phyloP scores from a whole-genome alignment of 768 basidiomycete genomes.

The Lentinula detonsa region DNA sequence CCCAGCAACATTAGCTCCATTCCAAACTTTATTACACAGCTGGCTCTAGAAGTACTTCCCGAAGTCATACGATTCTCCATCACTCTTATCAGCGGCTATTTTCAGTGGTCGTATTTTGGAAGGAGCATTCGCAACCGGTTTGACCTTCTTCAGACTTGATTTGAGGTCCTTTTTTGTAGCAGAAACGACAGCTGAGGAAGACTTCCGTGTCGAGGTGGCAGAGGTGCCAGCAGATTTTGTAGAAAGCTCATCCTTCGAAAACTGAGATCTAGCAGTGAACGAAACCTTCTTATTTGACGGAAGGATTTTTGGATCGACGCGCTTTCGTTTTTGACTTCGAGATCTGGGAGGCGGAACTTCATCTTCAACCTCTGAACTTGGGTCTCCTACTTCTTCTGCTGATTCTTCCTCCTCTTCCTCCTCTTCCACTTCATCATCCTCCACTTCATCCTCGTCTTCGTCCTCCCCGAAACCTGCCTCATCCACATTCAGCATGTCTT shows the following conservation, averaged over 20 bases:
- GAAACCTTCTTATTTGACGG: slow-evolving; percentile 48
- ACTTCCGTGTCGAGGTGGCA: background rate
- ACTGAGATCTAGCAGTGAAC: slow-evolving; percentile 30
- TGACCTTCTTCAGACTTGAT: slow-evolving; percentile 10
- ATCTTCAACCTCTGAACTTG: slow-evolving; percentile 32
- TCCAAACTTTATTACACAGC: background rate
- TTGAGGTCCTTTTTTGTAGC: background rate
- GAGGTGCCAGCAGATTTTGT: background rate
- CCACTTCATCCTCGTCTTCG: slow-evolving; percentile 29
- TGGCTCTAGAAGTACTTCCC: slow-evolving; percentile 42
- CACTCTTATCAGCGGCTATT: slow-evolving; percentile 12
- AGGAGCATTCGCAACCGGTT: slow-evolving; percentile 32
- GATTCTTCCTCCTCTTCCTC: slow-evolving; percentile 33
- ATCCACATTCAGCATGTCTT: slow-evolving; percentile 27
- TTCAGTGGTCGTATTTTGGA: slow-evolving; percentile 20
- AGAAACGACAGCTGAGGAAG: background rate
- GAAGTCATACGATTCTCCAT: slow-evolving; percentile 51
- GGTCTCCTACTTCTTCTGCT: slow-evolving; percentile 27
- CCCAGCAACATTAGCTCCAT: background rate
- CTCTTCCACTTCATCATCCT: slow-evolving; percentile 28
- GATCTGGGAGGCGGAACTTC: slow-evolving; percentile 22
- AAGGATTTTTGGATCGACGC: slow-evolving; percentile 20
- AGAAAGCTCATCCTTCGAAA: background rate
- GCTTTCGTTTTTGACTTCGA: slow-evolving; percentile 44
- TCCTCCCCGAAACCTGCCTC: slow-evolving; percentile 27